Conservation (phyloP, 768 basidiomycete genomes). For the Pisolithus orientalis region DNA sequence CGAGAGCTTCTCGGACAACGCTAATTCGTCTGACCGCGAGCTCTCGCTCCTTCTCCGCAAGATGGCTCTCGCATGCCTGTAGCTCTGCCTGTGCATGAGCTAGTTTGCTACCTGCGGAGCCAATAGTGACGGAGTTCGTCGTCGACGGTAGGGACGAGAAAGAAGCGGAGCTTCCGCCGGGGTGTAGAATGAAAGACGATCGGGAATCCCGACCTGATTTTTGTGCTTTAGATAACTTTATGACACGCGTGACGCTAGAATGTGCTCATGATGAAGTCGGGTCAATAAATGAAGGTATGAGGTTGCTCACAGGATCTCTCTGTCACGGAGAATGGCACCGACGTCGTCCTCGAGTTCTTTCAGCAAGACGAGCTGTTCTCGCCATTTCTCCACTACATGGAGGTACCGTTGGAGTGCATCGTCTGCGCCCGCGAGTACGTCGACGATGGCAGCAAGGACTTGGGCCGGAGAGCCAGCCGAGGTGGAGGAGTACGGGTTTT, state of each 20-base stretch:
- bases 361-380: slow-evolving; percentile 50
- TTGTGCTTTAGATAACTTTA: slow-evolving; percentile 64
- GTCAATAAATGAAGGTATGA: neutral
- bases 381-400: slow-evolving; percentile 57
- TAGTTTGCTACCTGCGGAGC: slow-evolving; percentile 39
- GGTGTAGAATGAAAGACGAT: slow-evolving; percentile 22
- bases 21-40: slow-evolving; percentile 45
- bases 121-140: slow-evolving; percentile 14
- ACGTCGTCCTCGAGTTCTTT: slow-evolving; percentile 72
- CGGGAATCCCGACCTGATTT: slow-evolving; percentile 35
- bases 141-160: slow-evolving; percentile 35
- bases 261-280: neutral
- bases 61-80: slow-evolving; percentile 75
- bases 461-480: slow-evolving; percentile 8
- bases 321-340: slow-evolving; percentile 59
- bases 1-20: slow-evolving; percentile 58
- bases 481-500: slow-evolving; percentile 40
- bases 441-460: slow-evolving; percentile 38
- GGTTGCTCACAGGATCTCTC: slow-evolving; percentile 70
- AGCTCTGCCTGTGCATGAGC: slow-evolving; percentile 66
- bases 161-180: slow-evolving; percentile 36
- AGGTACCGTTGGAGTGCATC: slow-evolving; percentile 62
- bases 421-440: slow-evolving; percentile 56
- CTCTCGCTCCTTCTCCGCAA: slow-evolving; percentile 64
- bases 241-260: slow-evolving; percentile 65